These are phyloP conservation scores for Rhizopus arrhizus DNA, from an alignment of 371 early-diverging fungal genomes.

Conservation along the genomic window DNA sequence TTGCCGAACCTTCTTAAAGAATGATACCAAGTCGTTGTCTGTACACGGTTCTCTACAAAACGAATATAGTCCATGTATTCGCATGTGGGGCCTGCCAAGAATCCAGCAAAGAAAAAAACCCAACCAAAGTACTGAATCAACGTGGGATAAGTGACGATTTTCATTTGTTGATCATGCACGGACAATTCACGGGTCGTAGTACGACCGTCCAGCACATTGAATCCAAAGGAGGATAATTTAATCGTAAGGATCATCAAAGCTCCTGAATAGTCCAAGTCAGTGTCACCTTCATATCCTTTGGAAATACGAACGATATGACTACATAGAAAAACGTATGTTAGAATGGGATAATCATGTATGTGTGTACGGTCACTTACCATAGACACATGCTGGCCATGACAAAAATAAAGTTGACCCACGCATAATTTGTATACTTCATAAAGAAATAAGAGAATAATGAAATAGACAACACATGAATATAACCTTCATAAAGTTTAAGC, in stretches of 20 bases:
- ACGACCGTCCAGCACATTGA: slow-evolving; percentile 56
- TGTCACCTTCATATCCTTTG: slow-evolving; percentile 51
- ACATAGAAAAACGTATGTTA: background rate
- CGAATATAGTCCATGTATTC: slow-evolving; percentile 74
- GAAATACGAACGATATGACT: slow-evolving; percentile 68
- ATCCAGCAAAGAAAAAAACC: slow-evolving; percentile 84
- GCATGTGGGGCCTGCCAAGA: slow-evolving; percentile 87
- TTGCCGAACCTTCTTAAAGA: slow-evolving; percentile 31
- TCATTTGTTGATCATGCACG: slow-evolving; percentile 66
- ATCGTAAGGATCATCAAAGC: slow-evolving; percentile 91
- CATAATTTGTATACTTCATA: slow-evolving; percentile 50
- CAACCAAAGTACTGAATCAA: slow-evolving; percentile 85
- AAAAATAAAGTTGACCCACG: slow-evolving; percentile 69
- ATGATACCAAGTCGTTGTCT: slow-evolving; percentile 25
- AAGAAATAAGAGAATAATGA: slow-evolving; percentile 62
- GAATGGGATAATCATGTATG: too few relatives aligned
- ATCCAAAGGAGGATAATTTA: slow-evolving; percentile 87
- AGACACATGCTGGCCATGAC: slow-evolving; percentile 80
- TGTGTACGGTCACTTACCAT: slow-evolving; percentile 45
- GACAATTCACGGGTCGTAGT: slow-evolving; percentile 12
- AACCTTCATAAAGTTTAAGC: slow-evolving; percentile 61
- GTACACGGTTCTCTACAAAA: slow-evolving; percentile 41
- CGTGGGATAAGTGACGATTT: slow-evolving; percentile 64
- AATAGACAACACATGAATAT: slow-evolving; percentile 65
- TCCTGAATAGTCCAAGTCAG: slow-evolving; percentile 80